Evolutionary conservation across 306 rosid species (phyloP).

Genomic region (Cucurbita ficifolia): DNA sequence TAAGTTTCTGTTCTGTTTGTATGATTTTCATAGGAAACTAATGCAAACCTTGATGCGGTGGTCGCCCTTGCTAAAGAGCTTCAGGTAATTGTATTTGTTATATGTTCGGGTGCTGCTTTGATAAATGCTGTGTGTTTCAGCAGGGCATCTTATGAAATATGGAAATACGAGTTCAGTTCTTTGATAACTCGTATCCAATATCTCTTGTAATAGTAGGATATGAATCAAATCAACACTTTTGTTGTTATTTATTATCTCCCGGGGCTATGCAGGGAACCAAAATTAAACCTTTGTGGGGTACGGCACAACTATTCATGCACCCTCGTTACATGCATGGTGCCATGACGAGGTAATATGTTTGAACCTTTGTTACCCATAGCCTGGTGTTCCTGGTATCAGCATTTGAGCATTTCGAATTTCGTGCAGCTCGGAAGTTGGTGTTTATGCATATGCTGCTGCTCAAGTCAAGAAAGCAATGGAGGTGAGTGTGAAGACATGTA

Average conservation of each 20-base stretch:
- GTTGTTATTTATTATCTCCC: not conserved
- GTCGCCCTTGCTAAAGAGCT: conserved; percentile 82
- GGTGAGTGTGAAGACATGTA: conserved; percentile 26
- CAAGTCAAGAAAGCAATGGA: conserved; percentile 98
- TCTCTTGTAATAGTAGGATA: not conserved
- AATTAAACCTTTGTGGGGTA: conserved; percentile 76
- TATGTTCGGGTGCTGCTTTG: not conserved
- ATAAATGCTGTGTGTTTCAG: not conserved
- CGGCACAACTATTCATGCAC: conserved; percentile 86
- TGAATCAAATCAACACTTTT: not conserved
- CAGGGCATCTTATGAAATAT: too few species aligned
- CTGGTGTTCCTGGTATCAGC: not conserved
- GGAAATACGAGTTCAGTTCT: too few species aligned
- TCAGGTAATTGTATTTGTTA: conserved; percentile 37
- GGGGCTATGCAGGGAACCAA: conserved; percentile 35
- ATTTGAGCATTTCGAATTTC: not conserved
- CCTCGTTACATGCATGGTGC: conserved; percentile 97
- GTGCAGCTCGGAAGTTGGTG: conserved; percentile 70
- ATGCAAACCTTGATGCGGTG: conserved; percentile 82
- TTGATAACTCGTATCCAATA: not conserved
- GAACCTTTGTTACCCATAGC: not conserved
- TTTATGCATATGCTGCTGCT: conserved; percentile 87
- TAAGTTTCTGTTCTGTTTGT: conserved; percentile 5
- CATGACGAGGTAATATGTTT: conserved; percentile 61
- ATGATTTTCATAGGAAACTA: conserved; percentile 48